Evolutionary conservation across 306 rosid genomes (phyloP), one percentile per base, ranked within the genome.

Genomic region (Acmispon strigosus): DNA sequence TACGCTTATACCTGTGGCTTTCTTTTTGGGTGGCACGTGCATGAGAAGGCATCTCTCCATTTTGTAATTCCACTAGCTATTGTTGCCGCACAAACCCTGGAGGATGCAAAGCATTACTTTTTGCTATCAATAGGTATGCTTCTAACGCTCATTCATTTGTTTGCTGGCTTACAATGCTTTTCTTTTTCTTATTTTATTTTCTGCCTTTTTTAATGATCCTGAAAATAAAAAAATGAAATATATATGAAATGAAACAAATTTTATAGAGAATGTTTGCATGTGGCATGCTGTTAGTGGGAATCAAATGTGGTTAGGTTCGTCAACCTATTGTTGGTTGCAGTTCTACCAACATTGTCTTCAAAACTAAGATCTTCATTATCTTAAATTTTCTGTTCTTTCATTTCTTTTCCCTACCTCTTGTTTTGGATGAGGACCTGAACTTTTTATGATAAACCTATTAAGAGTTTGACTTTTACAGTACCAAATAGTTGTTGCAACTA

Each of bases 21-120:
- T 83, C 70, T 94, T 45, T 90, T 90, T 76, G 98, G 98, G 65
- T 94, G 98, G 98, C 98, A 94, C 73, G 97, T 90, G 49, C 98
- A 94, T 71, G 98, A 94, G 80, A 94, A 90, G 79, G 98, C 98
- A 71, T 90, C 95, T 20, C 90, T 90, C 62, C 97, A 94, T 81
- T 94, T 94, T 78, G 94, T 94, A 48, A 89, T 93, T 70, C 97
- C 94, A 20, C 89, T 94, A 12, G 88, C 92, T 34, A 45, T 86
- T 48, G 83, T 86, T 16, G 96, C 97, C 0, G 88, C 79, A 54
- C 87, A 83, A 63, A 80, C 90, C 55, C 37, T 72, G 77, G 92
- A 86, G 60, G 83, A 84, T 83, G 96, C 95, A 0, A 90, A 80
- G 80, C 98, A 90, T 86, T 94, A 81, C 80, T 83, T 85, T 84